These are phyloP conservation scores for Leishmania arabica DNA, from an alignment of 208 protist genomes.

Conservation along the genomic window DNA sequence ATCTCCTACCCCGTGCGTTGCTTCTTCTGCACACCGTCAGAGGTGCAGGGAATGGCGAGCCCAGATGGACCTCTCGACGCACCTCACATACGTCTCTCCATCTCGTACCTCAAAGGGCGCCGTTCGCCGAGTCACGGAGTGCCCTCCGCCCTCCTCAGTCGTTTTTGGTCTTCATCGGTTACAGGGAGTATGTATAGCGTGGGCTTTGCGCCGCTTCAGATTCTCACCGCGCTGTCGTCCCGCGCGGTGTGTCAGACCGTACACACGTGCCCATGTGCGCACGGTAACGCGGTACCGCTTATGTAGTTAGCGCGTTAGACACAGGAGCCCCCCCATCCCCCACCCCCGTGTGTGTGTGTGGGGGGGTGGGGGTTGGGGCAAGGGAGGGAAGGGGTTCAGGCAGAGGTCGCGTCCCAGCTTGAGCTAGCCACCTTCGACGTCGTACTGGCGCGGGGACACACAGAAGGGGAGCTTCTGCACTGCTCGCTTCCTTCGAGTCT, in stretches of 20 bases:
- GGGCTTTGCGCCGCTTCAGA: not conserved
- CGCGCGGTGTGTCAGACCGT: not conserved
- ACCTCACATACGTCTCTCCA: not conserved
- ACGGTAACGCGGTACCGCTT: not conserved
- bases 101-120: not conserved
- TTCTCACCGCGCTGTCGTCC: not conserved
- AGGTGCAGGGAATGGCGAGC: not conserved
- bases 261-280: not conserved
- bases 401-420: not conserved
- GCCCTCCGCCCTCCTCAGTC: not conserved
- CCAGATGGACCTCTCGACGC: not conserved
- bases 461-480: not conserved
- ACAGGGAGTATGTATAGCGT: not conserved
- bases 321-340: not conserved
- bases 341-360: too few species aligned
- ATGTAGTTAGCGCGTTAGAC: not conserved
- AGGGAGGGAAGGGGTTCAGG: not conserved
- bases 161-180: not conserved
- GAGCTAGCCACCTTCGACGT: not conserved
- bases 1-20: not conserved
- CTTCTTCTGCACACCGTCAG: not conserved
- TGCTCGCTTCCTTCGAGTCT: not conserved
- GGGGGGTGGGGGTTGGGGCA: too few species aligned
- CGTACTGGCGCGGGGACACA: not conserved
- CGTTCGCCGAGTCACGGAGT: not conserved